Percentiles rank a stretch among this genome's conserved stretches.
phyloP scores from a whole-genome alignment of 2,329 filamentous ascomycete genomes.

The Fusarium bulbicola region DNA sequence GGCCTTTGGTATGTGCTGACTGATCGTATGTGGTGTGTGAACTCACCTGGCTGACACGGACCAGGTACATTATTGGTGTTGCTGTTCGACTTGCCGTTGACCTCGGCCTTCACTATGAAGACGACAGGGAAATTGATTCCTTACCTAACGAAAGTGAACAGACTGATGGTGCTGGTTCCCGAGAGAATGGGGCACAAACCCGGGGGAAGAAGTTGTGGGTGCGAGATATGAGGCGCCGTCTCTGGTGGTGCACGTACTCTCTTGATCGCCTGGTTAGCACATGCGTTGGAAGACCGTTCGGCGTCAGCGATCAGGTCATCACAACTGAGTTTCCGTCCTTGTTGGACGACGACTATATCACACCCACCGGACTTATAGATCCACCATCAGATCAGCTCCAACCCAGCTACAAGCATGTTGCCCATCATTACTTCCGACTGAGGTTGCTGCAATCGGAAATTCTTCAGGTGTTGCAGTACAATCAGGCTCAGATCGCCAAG shows the following conservation, averaged over 20 bases:
- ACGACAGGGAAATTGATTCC: conserved; percentile 72
- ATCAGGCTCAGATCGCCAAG: conserved; percentile 84
- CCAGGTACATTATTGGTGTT: conserved; percentile 89
- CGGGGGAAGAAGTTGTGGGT: conserved; percentile 81
- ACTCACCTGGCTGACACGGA: conserved; percentile 22
- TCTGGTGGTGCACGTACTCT: conserved; percentile 98
- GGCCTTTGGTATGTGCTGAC: conserved; percentile 75
- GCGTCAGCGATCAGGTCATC: conserved; percentile 94
- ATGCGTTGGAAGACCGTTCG: conserved; percentile 91
- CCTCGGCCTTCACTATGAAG: conserved; percentile 91
- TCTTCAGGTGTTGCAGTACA: conserved; percentile 89
- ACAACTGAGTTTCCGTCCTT: conserved; percentile 94
- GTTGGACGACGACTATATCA: conserved; percentile 89
- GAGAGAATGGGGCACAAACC: conserved; percentile 53
- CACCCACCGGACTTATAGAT: conserved; percentile 75
- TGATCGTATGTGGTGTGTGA: not conserved
- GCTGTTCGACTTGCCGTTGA: conserved; percentile 91
- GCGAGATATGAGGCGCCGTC: conserved; percentile 82
- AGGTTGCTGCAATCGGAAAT: conserved; percentile 94
- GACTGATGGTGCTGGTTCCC: conserved; percentile 45
- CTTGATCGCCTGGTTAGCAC: conserved; percentile 94
- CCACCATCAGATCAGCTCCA: conserved; percentile 65
- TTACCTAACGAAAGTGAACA: conserved; percentile 51
- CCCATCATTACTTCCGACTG: conserved; percentile 91
- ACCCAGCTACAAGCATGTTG: conserved; percentile 89